Conservation (phyloP, 768 basidiomycete species). For the Leccinum imitatum region DNA sequence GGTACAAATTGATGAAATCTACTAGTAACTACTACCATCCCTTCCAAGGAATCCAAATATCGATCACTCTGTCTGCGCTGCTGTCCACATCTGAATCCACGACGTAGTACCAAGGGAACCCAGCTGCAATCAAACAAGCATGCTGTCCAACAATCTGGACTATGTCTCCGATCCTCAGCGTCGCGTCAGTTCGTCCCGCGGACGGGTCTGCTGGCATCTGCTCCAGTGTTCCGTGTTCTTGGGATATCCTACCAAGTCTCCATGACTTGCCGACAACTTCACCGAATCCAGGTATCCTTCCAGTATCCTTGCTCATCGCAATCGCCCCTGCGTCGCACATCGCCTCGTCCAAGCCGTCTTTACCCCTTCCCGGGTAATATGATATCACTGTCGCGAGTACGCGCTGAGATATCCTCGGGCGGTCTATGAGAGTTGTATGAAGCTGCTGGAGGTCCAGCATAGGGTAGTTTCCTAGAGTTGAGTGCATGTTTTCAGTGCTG, state of each 20-base stretch:
- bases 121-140: constrained; percentile 80
- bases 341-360: constrained; percentile 64
- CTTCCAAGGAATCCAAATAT: constrained; percentile 90
- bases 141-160: constrained; percentile 82
- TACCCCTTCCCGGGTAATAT: constrained; percentile 71
- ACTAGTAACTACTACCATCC: constrained; percentile 57
- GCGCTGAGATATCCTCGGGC: constrained; percentile 57
- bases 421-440: constrained; percentile 64
- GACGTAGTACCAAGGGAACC: constrained; percentile 81
- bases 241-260: constrained; percentile 63
- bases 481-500: neutral
- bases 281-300: constrained; percentile 69
- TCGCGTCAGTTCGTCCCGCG: constrained; percentile 12
- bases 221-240: constrained; percentile 77
- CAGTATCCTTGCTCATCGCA: constrained; percentile 86
- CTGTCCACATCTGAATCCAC: constrained; percentile 61
- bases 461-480: constrained; percentile 68
- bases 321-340: constrained; percentile 84
- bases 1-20: no score
- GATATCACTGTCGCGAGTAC: constrained; percentile 76
- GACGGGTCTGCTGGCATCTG: constrained; percentile 28
- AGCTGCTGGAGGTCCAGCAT: constrained; percentile 84
- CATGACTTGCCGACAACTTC: constrained; percentile 66
- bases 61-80: constrained; percentile 55
- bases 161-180: constrained; percentile 55